Evolutionary conservation across 2,329 filamentous ascomycete genomes (phyloP), one percentile per base, ranked within the genome.

Genomic region (Verticillium nonalfalfae): DNA sequence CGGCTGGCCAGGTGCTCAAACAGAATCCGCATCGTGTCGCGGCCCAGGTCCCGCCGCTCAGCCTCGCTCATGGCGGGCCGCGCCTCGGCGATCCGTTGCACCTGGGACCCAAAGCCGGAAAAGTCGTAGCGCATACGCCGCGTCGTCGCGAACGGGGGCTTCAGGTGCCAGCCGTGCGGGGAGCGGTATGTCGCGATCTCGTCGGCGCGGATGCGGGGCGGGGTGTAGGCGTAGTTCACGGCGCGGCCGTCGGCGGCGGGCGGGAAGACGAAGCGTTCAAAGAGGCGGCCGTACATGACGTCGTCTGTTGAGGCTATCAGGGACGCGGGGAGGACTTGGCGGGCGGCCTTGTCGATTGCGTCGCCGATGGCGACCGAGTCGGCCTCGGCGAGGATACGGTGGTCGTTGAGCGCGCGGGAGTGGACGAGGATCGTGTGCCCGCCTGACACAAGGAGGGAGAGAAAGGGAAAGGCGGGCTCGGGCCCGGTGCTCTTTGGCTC

Each of bases 361-460:
- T 97, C 91, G 57, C 95, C 95, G 62, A 97, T 79, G n/a, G 95
- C 93, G 64, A 93, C 87, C 74, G 96, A 92, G n/a, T 75, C 76
- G 0, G 90, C 90, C 15, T 84, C 80, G 18, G 89, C 92, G 33
- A 98, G 76, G 62, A 96, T 85, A 56, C 79, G 76, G 74, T 98
- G 94, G 33, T 87, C 78, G 33, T 81, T 85, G 2, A 95, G 78
- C 3, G 81, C 81, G 45, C 78, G 77, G 7, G 93, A 96, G 69
- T 89, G 84, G 50, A 97, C 85, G 21, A 99, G 85, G 72, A 96
- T 85, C 0, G 93, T 94, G 76, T 99, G 94, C 1, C 95, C 95
- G 40, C 95, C 95, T 0, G 93, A 97, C 15, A 95, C 91, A 57
- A 99, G 87, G 6, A 97, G 81, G 0, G 91, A 93, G 38, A 97